Percentiles rank a stretch among this genome's conserved stretches.
Conservation (phyloP, 768 basidiomycete genomes). For the Agaricus sinodeliciosus region DNA sequence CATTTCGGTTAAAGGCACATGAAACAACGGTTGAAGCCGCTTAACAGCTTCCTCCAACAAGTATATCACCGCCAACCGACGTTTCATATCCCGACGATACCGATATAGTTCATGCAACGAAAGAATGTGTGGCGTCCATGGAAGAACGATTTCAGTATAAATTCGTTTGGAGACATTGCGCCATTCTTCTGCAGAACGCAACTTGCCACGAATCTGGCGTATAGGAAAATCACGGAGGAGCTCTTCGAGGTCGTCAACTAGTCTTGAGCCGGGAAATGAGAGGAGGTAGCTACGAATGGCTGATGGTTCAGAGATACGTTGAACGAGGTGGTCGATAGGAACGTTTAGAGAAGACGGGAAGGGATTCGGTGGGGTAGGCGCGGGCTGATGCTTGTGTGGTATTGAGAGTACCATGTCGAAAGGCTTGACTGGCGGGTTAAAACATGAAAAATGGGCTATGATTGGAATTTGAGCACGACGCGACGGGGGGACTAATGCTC, state of each 20-base stretch:
- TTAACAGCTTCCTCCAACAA: conserved; percentile 13
- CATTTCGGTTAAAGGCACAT: conserved; percentile 17
- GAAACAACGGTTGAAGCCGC: conserved; percentile 1
- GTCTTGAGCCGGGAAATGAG: conserved; percentile 2
- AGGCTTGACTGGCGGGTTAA: conserved; percentile 2
- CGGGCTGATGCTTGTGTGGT: conserved; percentile 3
- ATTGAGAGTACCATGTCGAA: background rate
- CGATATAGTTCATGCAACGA: conserved; percentile 10
- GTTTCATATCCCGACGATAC: conserved; percentile 9
- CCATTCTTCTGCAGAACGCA: conserved; percentile 6
- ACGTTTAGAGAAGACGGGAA: conserved; percentile 3
- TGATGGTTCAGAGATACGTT: conserved; percentile 4
- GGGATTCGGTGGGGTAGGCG: background rate
- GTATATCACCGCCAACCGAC: conserved; percentile 13
- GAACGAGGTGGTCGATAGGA: conserved; percentile 4
- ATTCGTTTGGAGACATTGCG: conserved; percentile 4
- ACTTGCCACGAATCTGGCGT: conserved; percentile 4
- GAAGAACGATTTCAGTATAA: conserved; percentile 7
- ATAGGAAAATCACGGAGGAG: background rate
- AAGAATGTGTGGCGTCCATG: conserved; percentile 15
- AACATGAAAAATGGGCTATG: conserved; percentile 2
- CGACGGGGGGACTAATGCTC: background rate
- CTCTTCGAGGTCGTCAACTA: conserved; percentile 8
- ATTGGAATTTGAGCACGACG: background rate
- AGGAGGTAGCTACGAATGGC: conserved; percentile 4